A percentile compares a stretch with the other conserved stretches of the same genome.
These are phyloP conservation scores for Talaromyces liani DNA, from an alignment of 495 filamentous ascomycete genomes.

Conservation along the genomic window DNA sequence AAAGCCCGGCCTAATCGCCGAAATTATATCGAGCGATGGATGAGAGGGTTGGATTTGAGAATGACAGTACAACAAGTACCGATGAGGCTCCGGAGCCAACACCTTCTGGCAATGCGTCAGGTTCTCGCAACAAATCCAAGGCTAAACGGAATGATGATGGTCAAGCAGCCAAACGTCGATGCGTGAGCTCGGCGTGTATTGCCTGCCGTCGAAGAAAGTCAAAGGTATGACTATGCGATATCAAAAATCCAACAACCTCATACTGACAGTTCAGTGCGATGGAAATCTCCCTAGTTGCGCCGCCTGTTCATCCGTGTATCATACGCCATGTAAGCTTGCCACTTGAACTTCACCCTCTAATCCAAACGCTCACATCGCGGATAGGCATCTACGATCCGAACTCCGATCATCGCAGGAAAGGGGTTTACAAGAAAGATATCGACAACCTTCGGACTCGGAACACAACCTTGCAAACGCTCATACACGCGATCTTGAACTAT, in stretches of 20 bases:
- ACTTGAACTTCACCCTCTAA: not conserved
- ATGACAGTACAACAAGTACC: not conserved
- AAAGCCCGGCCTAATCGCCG: not conserved
- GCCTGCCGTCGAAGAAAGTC: constrained; percentile 86
- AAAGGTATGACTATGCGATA: constrained; percentile 44
- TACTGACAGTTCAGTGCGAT: constrained; percentile 57
- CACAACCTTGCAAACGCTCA: constrained; percentile 81
- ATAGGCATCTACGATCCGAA: constrained; percentile 84
- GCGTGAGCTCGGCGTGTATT: constrained; percentile 89
- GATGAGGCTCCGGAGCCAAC: not conserved
- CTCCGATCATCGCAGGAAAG: constrained; percentile 91
- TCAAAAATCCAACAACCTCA: not conserved
- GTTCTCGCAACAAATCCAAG: constrained; percentile 13
- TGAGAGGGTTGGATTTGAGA: not conserved
- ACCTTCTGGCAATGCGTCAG: not conserved
- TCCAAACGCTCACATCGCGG: constrained; percentile 9
- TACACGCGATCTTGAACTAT: constrained; percentile 85
- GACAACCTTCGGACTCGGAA: constrained; percentile 82
- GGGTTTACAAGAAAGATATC: constrained; percentile 92
- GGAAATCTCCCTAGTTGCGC: constrained; percentile 88
- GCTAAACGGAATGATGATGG: constrained; percentile 26
- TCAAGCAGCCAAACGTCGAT: constrained; percentile 62
- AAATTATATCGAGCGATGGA: not conserved
- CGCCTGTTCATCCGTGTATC: constrained; percentile 90
- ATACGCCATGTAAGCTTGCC: constrained; percentile 51